Evolutionary conservation across 2,329 filamentous ascomycete species (phyloP), one percentile per base, ranked within the genome.

Genomic region (Curvularia sp.): DNA sequence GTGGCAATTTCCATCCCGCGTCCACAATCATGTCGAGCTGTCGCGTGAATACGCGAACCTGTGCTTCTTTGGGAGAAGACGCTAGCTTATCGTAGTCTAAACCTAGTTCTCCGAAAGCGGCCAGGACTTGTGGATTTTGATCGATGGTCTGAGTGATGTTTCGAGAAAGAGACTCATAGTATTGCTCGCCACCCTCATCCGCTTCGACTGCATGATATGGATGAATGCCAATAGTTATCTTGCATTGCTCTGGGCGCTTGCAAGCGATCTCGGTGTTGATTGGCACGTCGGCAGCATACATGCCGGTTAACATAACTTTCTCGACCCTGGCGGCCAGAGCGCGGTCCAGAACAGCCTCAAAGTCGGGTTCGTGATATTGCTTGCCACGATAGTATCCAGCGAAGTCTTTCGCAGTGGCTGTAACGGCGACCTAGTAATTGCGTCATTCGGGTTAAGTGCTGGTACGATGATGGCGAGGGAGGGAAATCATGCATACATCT

Each of bases 121-220:
- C 77, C 2, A 84, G 63, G 2, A 76, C 70, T 5, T 43, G 53
- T 1, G 53, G 53, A 5, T 53, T 36, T 49, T 67, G 59, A 0
- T 64, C 50, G 1, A 69, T 41, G 15, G 74, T 63, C 1, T 65
- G 58, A 0, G 70, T 63, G 1, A 77, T 64, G 0, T 49, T 49
- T 1, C 68, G 60, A 0, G 60, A 66, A 5, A 79, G 59, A 1
- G 73, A 49, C 0, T 55, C 30, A 2, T 78, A 67, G 4, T 78
- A 70, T 0, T 51, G 55, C 18, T 74, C 67, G 5, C 57, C 67
- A 51, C 57, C 62, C 0, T 58, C 67, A 6, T 80, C 79, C 1
- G 81, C 77, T 55, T 83, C 80, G 0, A 66, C 66, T 0, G 80
- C 82, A 47, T 84, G 80, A 54, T 84, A 84, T 0, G 82, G 82